phyloP scores from a whole-genome alignment of 2,329 filamentous ascomycete species.

The Penicillium sp. region DNA sequence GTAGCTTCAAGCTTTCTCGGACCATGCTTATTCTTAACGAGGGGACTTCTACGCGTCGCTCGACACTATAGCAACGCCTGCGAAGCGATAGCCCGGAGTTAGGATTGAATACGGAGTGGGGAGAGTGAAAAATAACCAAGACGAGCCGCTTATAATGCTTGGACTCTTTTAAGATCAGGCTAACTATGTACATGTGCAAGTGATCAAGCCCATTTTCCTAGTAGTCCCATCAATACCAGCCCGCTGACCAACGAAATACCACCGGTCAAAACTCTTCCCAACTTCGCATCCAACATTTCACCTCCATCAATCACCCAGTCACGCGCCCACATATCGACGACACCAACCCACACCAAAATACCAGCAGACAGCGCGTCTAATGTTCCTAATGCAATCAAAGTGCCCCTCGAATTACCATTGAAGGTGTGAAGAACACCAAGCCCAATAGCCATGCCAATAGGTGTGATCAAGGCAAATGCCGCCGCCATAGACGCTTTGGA shows the following conservation, averaged over 20 bases:
- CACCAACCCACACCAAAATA: slow-evolving; percentile 74
- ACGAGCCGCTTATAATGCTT: background rate
- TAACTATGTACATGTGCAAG: background rate
- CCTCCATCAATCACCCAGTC: slow-evolving; percentile 67
- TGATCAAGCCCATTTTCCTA: slow-evolving; percentile 70
- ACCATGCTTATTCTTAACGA: background rate
- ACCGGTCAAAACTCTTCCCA: slow-evolving; percentile 52
- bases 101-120: background rate
- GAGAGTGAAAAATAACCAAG: background rate
- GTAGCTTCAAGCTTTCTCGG: no score
- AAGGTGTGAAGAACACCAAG: slow-evolving; percentile 69
- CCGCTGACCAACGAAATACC: slow-evolving; percentile 59
- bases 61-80: no score
- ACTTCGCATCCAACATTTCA: slow-evolving; percentile 56
- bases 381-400: slow-evolving; percentile 70
- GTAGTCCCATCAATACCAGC: slow-evolving; percentile 67
- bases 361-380: slow-evolving; percentile 72
- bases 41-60: background rate
- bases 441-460: slow-evolving; percentile 77
- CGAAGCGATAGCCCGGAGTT: background rate
- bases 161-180: no score
- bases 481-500: slow-evolving; percentile 59
- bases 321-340: slow-evolving; percentile 76
- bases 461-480: slow-evolving; percentile 69
- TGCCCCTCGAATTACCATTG: slow-evolving; percentile 70